Percentiles rank a stretch among this genome's conserved stretches.
Conservation (phyloP, 495 filamentous ascomycete species). For the Acidomyces sp. region DNA sequence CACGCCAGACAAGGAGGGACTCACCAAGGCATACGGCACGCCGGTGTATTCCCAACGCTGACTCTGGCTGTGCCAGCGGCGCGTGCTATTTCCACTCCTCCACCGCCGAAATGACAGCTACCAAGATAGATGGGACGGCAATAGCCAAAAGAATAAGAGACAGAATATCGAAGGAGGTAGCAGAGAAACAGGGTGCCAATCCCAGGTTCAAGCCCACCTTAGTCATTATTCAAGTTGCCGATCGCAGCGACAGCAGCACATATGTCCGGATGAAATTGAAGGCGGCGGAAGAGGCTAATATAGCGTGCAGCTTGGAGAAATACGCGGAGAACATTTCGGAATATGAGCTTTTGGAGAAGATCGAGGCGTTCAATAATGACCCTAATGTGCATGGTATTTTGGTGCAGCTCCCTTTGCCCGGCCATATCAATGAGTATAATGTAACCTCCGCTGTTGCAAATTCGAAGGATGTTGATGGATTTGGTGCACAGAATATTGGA, state of each 20-base stretch:
- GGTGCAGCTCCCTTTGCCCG: conserved; percentile 82
- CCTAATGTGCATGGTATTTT: conserved; percentile 79
- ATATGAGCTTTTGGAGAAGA: conserved; percentile 67
- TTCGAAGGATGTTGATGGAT: conserved; percentile 97
- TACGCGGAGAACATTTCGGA: conserved; percentile 72
- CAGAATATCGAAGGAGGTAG: conserved; percentile 63
- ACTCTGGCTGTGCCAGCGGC: too few relatives aligned
- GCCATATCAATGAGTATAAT: conserved; percentile 73
- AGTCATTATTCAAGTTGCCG: conserved; percentile 90
- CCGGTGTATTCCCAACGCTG: too few relatives aligned
- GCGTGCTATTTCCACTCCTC: conserved; percentile 38
- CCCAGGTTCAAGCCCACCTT: conserved; percentile 77
- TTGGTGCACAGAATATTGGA: conserved; percentile 84
- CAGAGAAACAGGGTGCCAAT: conserved; percentile 62
- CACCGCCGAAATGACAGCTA: conserved; percentile 56
- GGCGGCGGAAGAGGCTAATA: conserved; percentile 89
- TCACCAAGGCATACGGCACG: too few relatives aligned
- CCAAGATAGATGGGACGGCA: conserved; percentile 89
- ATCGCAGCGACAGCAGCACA: conserved; percentile 86
- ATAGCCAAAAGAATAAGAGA: conserved; percentile 84
- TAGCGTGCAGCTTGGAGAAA: conserved; percentile 71
- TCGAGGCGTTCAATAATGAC: conserved; percentile 76
- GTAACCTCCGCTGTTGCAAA: conserved; percentile 82
- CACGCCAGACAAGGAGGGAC: too few relatives aligned
- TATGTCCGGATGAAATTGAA: conserved; percentile 99